Percentiles rank a stretch among this genome's conserved stretches.
These are phyloP conservation scores for Alternaria panax DNA, from an alignment of 2,329 filamentous ascomycete genomes.

Conservation along the genomic window DNA sequence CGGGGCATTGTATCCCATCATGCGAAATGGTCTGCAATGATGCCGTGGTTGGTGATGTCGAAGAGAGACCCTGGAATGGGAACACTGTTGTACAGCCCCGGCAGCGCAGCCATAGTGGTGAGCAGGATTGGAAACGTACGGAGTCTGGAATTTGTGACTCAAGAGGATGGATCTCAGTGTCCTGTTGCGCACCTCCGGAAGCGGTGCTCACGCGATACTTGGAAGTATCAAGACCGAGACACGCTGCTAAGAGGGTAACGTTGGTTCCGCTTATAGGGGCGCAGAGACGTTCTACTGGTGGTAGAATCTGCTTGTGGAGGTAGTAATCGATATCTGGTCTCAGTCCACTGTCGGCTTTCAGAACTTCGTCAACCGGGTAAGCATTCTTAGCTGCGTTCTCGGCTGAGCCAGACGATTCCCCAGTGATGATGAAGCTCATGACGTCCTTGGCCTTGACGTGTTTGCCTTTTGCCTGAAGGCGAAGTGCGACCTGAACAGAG, in stretches of 20 bases:
- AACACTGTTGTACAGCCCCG: conserved; percentile 76
- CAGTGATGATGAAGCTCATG: conserved; percentile 93
- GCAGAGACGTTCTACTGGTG: conserved; percentile 95
- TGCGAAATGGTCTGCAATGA: conserved; percentile 63
- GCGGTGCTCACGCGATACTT: conserved; percentile 79
- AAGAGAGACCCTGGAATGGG: conserved; percentile 76
- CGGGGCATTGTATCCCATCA: conserved; percentile 76
- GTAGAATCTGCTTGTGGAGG: conserved; percentile 96
- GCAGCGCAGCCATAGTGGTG: conserved; percentile 79
- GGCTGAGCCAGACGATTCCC: conserved; percentile 65
- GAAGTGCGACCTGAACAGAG: conserved; percentile 92
- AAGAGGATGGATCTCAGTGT: conserved; percentile 75
- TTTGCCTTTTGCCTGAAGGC: conserved; percentile 86
- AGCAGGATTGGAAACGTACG: conserved; percentile 84
- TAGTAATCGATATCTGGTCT: conserved; percentile 97
- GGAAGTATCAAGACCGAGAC: conserved; percentile 86
- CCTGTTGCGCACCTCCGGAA: conserved; percentile 56
- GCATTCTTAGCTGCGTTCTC: conserved; percentile 87
- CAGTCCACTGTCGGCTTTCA: conserved; percentile 77
- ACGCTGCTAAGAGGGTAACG: conserved; percentile 86
- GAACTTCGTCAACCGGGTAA: conserved; percentile 82
- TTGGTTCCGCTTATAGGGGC: conserved; percentile 95
- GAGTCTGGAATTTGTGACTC: conserved; percentile 94
- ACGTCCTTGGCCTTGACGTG: conserved; percentile 92
- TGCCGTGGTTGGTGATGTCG: conserved; percentile 19